phyloP scores from a whole-genome alignment of 768 basidiomycete species.

The Lentinula sp. region DNA sequence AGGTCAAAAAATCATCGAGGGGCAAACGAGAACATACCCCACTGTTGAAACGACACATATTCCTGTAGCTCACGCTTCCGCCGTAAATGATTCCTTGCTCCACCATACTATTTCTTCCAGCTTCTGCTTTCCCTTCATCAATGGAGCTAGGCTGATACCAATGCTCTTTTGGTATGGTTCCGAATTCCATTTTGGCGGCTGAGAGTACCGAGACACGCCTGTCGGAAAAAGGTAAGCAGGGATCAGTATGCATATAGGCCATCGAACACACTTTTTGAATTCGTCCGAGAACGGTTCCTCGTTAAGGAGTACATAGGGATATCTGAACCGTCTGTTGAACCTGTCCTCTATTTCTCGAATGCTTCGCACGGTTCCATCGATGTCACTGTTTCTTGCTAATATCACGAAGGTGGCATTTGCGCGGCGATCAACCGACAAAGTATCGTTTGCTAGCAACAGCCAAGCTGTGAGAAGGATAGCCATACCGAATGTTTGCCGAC shows the following conservation, averaged over 20 bases:
- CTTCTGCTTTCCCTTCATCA: slow-evolving; percentile 55
- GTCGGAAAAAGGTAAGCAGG: background rate
- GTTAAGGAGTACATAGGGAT: slow-evolving; percentile 89
- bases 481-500: background rate
- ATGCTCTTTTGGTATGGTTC: slow-evolving; percentile 49
- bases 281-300: slow-evolving; percentile 72
- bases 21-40: slow-evolving; percentile 40
- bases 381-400: slow-evolving; percentile 62
- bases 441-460: background rate
- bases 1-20: background rate
- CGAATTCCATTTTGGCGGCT: slow-evolving; percentile 31
- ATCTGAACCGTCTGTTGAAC: slow-evolving; percentile 73
- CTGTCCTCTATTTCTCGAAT: slow-evolving; percentile 74
- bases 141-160: slow-evolving; percentile 75
- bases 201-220: slow-evolving; percentile 21
- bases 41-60: slow-evolving; percentile 75
- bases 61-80: slow-evolving; percentile 51
- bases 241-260: background rate
- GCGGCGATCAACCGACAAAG: background rate
- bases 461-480: background rate
- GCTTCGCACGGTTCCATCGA: slow-evolving; percentile 50
- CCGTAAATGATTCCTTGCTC: slow-evolving; percentile 33
- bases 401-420: slow-evolving; percentile 36
- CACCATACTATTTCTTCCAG: slow-evolving; percentile 24
- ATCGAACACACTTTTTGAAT: slow-evolving; percentile 50